Evolutionary conservation across 768 basidiomycete genomes (phyloP).

Genomic region (Phaeotremella fagi): DNA sequence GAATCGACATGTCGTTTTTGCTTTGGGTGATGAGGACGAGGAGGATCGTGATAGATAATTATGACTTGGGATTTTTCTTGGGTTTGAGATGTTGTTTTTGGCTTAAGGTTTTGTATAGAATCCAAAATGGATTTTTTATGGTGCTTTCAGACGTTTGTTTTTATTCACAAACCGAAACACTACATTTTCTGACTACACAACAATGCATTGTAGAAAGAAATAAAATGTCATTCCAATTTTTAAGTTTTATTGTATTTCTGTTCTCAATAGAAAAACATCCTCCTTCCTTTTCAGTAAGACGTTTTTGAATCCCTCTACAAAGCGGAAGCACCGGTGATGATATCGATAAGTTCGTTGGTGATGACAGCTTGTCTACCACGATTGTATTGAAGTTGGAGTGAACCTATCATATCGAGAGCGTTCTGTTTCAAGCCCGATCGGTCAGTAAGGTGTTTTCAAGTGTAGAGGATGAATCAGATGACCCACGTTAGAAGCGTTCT

Average conservation of each 20-base stretch:
- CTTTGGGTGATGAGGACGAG: constrained; percentile 25
- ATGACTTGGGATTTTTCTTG: no score
- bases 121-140: no score
- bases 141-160: no score
- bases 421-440: no score
- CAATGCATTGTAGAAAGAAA: no score
- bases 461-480: background rate
- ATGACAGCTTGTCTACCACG: constrained; percentile 97
- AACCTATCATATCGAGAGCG: constrained; percentile 84
- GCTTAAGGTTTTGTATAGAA: background rate
- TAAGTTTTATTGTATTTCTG: no score
- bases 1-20: constrained; percentile 34
- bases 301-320: background rate
- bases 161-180: no score
- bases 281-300: background rate
- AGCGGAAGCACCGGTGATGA: constrained; percentile 31
- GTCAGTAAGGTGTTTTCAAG: no score
- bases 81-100: background rate
- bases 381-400: constrained; percentile 91
- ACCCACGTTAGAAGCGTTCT: constrained; percentile 83
- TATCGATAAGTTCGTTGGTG: constrained; percentile 54
- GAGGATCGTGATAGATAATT: background rate
- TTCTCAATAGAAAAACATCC: no score
- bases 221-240: no score
- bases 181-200: no score